phyloP scores from a whole-genome alignment of 306 rosid species.

The Cicer arietinum region DNA sequence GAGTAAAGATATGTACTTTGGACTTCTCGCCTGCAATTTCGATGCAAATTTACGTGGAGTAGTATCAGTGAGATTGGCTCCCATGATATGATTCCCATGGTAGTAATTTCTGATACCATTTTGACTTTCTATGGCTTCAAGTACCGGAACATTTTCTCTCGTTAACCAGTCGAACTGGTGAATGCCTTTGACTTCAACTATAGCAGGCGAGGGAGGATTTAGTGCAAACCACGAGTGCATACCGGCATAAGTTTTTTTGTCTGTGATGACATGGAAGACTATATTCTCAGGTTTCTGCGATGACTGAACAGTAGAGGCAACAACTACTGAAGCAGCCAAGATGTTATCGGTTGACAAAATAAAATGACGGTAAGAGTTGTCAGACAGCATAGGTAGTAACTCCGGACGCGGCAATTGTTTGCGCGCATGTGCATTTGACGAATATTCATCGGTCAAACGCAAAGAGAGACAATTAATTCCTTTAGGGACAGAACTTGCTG shows the following conservation, averaged over 20 bases:
- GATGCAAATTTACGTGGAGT: constrained; percentile 80
- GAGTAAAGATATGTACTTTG: constrained; percentile 95
- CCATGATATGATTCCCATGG: constrained; percentile 84
- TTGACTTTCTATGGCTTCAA: constrained; percentile 96
- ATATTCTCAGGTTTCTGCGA: constrained; percentile 78
- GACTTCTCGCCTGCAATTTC: constrained; percentile 92
- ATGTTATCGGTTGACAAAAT: constrained; percentile 93
- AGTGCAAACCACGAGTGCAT: constrained; percentile 99
- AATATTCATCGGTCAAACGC: constrained; percentile 98
- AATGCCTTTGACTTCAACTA: constrained; percentile 92
- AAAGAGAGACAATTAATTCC: constrained; percentile 94
- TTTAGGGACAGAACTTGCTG: constrained; percentile 95
- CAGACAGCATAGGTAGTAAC: constrained; percentile 84
- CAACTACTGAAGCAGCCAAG: constrained; percentile 98
- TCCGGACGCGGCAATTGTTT: constrained; percentile 96
- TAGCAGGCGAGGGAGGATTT: constrained; percentile 87
- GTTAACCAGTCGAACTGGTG: constrained; percentile 99
- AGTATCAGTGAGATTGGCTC: constrained; percentile 75
- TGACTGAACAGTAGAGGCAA: constrained; percentile 87
- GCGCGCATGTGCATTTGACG: constrained; percentile 98
- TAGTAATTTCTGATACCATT: constrained; percentile 87
- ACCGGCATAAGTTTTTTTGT: constrained; percentile 95
- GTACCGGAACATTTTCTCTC: constrained; percentile 98
- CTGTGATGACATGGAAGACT: constrained; percentile 97
- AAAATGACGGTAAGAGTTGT: constrained; percentile 90